Conservation (phyloP, 441 rosid genomes). For the Populus tomentosa region DNA sequence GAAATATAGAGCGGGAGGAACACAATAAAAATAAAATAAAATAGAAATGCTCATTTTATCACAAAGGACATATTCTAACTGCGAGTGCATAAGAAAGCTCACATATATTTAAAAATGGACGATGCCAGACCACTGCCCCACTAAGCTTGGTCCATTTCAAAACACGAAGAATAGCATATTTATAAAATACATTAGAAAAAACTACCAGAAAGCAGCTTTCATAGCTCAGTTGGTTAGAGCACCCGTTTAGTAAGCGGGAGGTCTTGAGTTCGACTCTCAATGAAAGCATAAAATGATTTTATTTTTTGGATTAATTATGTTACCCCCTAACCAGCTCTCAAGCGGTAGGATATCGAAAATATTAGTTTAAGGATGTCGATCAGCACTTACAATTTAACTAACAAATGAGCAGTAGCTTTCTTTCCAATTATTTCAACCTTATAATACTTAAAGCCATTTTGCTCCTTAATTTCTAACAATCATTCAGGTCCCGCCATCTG, state of each 20-base stretch:
- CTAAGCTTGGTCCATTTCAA: no score
- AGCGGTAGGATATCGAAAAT: not conserved
- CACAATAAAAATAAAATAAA: no score
- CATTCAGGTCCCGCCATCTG: conserved; percentile 31
- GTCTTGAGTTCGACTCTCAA: conserved; percentile 98
- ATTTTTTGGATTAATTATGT: not conserved
- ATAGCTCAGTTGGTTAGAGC: conserved; percentile 99
- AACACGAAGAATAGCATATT: no score
- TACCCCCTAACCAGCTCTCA: not conserved
- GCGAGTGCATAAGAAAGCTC: not conserved
- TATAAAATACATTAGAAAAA: fast-evolving
- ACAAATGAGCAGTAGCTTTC: no score
- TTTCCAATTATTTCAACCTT: no score
- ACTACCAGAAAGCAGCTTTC: conserved; percentile 48
- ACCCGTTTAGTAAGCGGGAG: conserved; percentile 99
- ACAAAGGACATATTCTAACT: not conserved
- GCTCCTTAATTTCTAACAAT: conserved; percentile 13
- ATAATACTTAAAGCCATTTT: not conserved
- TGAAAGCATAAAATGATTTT: not conserved
- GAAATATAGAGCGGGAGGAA: not conserved
- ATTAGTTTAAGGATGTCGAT: not conserved
- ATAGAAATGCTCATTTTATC: not conserved
- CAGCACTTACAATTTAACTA: not conserved
- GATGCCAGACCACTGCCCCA: no score
- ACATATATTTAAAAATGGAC: no score